These are phyloP conservation scores for Mycena rebaudengoi DNA, from an alignment of 768 basidiomycete species.

Conservation along the genomic window DNA sequence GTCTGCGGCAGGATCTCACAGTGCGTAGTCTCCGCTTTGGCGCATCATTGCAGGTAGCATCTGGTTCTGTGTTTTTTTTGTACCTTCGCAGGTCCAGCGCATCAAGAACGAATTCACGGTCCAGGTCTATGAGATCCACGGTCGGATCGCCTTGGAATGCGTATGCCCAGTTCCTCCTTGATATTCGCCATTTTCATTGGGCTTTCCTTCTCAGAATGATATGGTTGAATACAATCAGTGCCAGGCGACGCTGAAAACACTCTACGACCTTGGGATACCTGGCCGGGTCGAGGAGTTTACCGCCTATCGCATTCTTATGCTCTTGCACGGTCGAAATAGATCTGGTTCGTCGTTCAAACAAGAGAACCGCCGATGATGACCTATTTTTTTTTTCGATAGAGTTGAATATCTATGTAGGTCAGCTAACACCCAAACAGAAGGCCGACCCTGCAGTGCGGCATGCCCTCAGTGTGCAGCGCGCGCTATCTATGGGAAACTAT, in stretches of 20 bases:
- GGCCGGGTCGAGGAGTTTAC: conserved; percentile 97
- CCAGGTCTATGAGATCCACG: conserved; percentile 97
- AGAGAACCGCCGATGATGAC: conserved; percentile 3
- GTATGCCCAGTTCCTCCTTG: conserved; percentile 49
- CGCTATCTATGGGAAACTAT: conserved; percentile 93
- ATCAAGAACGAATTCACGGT: conserved; percentile 99
- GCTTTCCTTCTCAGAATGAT: conserved; percentile 75
- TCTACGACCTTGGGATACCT: conserved; percentile 93
- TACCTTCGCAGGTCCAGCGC: conserved; percentile 83
- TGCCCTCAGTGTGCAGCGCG: conserved; percentile 89
- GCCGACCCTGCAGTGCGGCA: conserved; percentile 81
- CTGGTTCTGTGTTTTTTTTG: conserved; percentile 17
- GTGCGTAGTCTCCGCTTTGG: conserved; percentile 58
- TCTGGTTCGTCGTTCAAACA: conserved; percentile 69
- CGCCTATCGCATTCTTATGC: conserved; percentile 96
- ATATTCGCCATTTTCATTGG: conserved; percentile 5
- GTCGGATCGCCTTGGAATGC: conserved; percentile 93
- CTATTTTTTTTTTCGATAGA: conserved; percentile 65
- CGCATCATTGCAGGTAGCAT: conserved; percentile 34
- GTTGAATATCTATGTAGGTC: conserved; percentile 96
- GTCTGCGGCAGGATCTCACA: conserved; percentile 95
- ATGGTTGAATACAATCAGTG: conserved; percentile 99
- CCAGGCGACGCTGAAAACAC: conserved; percentile 85
- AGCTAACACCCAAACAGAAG: conserved; percentile 95
- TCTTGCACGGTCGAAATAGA: conserved; percentile 92